Percentiles rank a stretch among this genome's conserved stretches.
phyloP scores from a whole-genome alignment of 2,329 filamentous ascomycete species.

The Metarhizium robertsii region DNA sequence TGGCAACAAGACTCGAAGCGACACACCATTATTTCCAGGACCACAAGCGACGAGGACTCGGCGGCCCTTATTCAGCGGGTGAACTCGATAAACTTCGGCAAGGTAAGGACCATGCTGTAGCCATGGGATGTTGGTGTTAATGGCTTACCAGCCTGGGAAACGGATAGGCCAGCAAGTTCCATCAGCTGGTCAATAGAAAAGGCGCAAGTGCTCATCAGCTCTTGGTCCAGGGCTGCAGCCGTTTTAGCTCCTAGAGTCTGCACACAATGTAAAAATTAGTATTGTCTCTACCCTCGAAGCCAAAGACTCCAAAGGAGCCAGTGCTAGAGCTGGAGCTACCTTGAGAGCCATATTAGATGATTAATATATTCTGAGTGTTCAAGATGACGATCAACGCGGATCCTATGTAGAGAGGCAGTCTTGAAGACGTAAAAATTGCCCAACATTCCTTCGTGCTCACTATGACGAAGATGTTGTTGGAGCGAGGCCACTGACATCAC shows the following conservation, averaged over 20 bases:
- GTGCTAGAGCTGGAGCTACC: not conserved
- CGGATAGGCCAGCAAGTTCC: slow-evolving; percentile 88
- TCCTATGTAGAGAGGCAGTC: not conserved
- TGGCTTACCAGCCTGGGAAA: slow-evolving; percentile 71
- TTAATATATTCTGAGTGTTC: not conserved
- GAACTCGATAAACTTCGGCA: slow-evolving; percentile 65
- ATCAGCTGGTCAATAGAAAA: slow-evolving; percentile 96
- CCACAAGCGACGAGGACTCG: slow-evolving; percentile 84
- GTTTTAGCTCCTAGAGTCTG: slow-evolving; percentile 83
- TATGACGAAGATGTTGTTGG: not conserved
- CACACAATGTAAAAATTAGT: not conserved
- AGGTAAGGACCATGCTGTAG: not conserved
- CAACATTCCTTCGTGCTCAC: not conserved
- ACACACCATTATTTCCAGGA: slow-evolving; percentile 60
- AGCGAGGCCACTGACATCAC: slow-evolving; percentile 6
- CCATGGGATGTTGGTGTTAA: not conserved
- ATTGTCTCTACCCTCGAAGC: not conserved
- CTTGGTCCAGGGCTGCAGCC: slow-evolving; percentile 80
- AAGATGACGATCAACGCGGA: not conserved
- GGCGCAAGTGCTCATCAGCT: slow-evolving; percentile 80
- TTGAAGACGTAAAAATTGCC: not conserved
- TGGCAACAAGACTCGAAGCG: not conserved
- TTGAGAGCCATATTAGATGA: not conserved
- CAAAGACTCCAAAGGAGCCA: not conserved
- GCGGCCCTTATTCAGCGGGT: slow-evolving; percentile 62